Evolutionary conservation across 257 asterid species (phyloP).

Genomic region (Galeopsis tetrahit): DNA sequence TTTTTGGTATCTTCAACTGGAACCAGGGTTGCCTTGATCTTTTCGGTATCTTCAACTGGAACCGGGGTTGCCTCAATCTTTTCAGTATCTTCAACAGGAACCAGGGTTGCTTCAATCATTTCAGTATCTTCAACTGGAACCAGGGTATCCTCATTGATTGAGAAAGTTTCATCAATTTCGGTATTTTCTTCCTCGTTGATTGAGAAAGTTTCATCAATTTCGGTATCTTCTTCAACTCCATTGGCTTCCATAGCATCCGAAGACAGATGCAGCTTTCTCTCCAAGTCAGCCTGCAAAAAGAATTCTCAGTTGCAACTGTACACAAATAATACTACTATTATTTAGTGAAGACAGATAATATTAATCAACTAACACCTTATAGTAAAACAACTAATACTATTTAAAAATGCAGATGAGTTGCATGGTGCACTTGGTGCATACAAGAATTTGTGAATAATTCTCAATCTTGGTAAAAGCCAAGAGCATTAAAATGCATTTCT

Average conservation of each 20-base stretch:
- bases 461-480: conserved; percentile 30
- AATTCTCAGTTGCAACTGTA: background rate
- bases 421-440: no score
- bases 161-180: conserved; percentile 55
- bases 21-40: conserved; percentile 34
- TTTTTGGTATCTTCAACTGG: conserved; percentile 48
- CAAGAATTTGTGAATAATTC: background rate
- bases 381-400: no score
- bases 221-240: conserved; percentile 61
- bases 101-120: conserved; percentile 41
- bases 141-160: conserved; percentile 49
- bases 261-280: conserved; percentile 61
- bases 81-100: conserved; percentile 29
- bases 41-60: conserved; percentile 48
- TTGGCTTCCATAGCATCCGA: conserved; percentile 55
- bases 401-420: no score
- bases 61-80: conserved; percentile 37
- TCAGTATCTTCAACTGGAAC: conserved; percentile 61
- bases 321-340: no score
- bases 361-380: no score
- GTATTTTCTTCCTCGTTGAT: conserved; percentile 40
- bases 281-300: conserved; percentile 71
- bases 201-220: conserved; percentile 69
- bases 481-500: background rate
- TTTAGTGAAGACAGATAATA: no score